Evolutionary conservation across 148 eudicot genomes (phyloP).

Genomic region (Fagopyrum homotropicum): DNA sequence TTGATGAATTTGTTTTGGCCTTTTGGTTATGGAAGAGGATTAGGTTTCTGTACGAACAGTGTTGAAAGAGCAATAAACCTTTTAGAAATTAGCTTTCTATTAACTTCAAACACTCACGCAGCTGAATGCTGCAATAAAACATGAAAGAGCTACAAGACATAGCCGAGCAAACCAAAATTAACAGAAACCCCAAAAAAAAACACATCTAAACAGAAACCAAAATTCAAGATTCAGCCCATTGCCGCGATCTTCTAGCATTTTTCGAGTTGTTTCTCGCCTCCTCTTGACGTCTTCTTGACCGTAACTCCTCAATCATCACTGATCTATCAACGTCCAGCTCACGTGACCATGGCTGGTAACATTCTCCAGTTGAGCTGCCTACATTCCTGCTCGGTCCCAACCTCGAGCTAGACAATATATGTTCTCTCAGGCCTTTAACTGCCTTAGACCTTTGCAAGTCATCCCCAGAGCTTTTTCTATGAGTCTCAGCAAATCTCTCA

Average conservation of each 20-base stretch:
- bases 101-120: neutral
- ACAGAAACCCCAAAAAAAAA: neutral
- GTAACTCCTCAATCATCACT: neutral
- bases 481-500: neutral
- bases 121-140: conserved; percentile 1
- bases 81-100: conserved; percentile 1
- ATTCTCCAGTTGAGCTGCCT: conserved; percentile 31
- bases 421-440: conserved; percentile 40
- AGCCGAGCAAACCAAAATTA: neutral
- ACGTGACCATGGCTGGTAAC: conserved; percentile 19
- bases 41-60: too few relatives aligned
- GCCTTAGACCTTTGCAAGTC: conserved; percentile 34
- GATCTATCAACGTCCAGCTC: neutral
- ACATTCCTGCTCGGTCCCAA: conserved; percentile 26
- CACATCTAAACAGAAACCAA: neutral
- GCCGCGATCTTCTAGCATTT: neutral
- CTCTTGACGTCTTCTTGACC: neutral
- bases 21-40: too few relatives aligned
- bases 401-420: conserved; percentile 42
- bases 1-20: too few relatives aligned
- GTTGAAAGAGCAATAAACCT: too few relatives aligned
- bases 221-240: neutral
- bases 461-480: conserved; percentile 46
- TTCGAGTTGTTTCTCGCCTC: neutral
- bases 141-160: conserved; percentile 4